phyloP scores from a whole-genome alignment of 352 stramenopile genomes.

The Phytophthora tubulina region DNA sequence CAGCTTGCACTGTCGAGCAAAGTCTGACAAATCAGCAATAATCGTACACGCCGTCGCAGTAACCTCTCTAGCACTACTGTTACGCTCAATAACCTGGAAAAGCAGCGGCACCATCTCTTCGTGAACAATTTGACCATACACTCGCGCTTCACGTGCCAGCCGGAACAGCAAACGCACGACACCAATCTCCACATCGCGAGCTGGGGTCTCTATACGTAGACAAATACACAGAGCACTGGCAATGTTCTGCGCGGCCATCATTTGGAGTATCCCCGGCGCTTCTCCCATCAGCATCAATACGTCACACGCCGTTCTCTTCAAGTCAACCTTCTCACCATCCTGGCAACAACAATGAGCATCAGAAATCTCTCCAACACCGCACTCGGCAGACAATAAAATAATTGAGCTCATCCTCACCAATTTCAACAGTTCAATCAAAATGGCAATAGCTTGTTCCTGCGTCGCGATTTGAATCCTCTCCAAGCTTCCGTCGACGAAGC shows the following conservation, averaged over 20 bases:
- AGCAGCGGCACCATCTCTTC: constrained; percentile 59
- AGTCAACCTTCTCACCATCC: constrained; percentile 36
- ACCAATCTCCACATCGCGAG: constrained; percentile 43
- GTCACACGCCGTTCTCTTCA: constrained; percentile 55
- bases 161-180: constrained; percentile 50
- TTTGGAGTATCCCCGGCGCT: constrained; percentile 46
- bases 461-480: constrained; percentile 45
- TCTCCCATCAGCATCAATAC: constrained; percentile 52
- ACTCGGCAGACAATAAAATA: not conserved
- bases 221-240: constrained; percentile 50
- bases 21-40: constrained; percentile 75
- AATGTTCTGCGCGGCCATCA: constrained; percentile 56
- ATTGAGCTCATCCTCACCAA: constrained; percentile 21
- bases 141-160: constrained; percentile 46
- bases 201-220: constrained; percentile 33
- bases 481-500: constrained; percentile 44
- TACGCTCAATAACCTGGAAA: constrained; percentile 67
- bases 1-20: constrained; percentile 62
- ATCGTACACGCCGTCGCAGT: constrained; percentile 62
- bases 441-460: constrained; percentile 41
- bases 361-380: not conserved
- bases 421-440: constrained; percentile 48
- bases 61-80: constrained; percentile 62
- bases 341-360: constrained; percentile 9
- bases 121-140: constrained; percentile 69